These are phyloP conservation scores for Colletotrichum sp. DNA, from an alignment of 2,329 filamentous ascomycete species.

Conservation along the genomic window DNA sequence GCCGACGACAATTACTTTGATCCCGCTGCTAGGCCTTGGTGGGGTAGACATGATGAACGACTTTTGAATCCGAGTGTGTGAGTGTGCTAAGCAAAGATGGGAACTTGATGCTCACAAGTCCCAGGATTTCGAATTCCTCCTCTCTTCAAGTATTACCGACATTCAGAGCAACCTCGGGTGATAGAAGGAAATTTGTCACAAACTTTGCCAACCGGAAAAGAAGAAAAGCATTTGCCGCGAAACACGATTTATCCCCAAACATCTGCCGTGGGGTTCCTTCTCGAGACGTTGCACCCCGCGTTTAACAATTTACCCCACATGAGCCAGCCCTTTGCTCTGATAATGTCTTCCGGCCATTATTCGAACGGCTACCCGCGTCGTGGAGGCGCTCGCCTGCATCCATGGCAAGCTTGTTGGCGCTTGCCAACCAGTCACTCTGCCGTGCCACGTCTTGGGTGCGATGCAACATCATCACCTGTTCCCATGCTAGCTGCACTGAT, in stretches of 20 bases:
- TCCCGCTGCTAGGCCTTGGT: not conserved
- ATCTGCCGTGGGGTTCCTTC: not conserved
- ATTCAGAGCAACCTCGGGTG: not conserved
- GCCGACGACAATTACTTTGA: not conserved
- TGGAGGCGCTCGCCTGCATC: not conserved
- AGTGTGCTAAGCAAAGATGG: not conserved
- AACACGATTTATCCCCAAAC: not conserved
- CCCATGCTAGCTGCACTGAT: not conserved
- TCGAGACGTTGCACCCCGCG: not conserved
- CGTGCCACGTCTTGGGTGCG: not conserved
- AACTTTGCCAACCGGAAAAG: constrained; percentile 49
- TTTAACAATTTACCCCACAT: not conserved
- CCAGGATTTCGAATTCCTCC: too few relatives aligned
- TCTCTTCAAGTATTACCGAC: too few relatives aligned
- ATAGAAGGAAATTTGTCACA: not conserved
- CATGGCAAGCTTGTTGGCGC: not conserved
- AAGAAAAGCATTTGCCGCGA: not conserved
- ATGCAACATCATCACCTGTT: not conserved
- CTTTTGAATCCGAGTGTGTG: fast-evolving
- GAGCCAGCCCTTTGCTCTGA: not conserved
- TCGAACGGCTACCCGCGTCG: not conserved
- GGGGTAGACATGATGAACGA: not conserved
- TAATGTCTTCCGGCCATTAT: constrained; percentile 32
- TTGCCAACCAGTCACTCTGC: not conserved
- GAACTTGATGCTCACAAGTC: not conserved